Evolutionary conservation across 805 yeast species (phyloP), one percentile per base, ranked within the genome.

Genomic region (Yarrowia divulgata): DNA sequence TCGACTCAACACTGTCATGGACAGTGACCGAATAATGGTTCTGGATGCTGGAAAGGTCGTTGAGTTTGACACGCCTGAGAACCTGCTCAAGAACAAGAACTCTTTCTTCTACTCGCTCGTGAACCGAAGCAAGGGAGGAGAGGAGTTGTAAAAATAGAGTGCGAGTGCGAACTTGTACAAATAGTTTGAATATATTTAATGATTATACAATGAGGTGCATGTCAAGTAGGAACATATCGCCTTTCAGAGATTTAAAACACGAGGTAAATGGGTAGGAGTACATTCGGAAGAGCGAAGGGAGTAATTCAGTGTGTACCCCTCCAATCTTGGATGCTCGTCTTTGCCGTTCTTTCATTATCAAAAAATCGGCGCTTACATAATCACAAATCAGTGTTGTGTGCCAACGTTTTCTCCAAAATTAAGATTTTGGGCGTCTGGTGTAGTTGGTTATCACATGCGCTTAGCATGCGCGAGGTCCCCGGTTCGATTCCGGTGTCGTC

Each of bases 1-100:
- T 77, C 84, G 97, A 74, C 81, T 91, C 64, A 91, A 90, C 73
- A 90, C 97, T 0, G 87, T 91, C 64, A 79, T 90, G 86, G 95
- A 91, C 74, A 88, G 89, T 72, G 97, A 91, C 74, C 84, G 85
- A 70, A 88, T 91, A 29, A 78, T 91, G 69, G 91, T 90, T 1
- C 80, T 91, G 67, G 94, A 90, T 52, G 78, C 81, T 37, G 97
- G 97, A n/a, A 81, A 81, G 71, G 84, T 90, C 23, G 84, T 81
- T 62, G 97, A 91, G 77, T 90, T 89, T 77, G 97, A 89, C 71
- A 73, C 87, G 0, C 93, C 93, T 1, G 82, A 77, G 29, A 85
- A 85, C 63, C 82, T 94, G 29, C 40, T 48, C 34, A 49, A 48
- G 48, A 48, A 63, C 39, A 23, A 48, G 32, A 48, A 63, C 46